Base-by-base conservation (phyloP, 768 basidiomycete genomes). In the Strobilomyces confusus region DNA sequence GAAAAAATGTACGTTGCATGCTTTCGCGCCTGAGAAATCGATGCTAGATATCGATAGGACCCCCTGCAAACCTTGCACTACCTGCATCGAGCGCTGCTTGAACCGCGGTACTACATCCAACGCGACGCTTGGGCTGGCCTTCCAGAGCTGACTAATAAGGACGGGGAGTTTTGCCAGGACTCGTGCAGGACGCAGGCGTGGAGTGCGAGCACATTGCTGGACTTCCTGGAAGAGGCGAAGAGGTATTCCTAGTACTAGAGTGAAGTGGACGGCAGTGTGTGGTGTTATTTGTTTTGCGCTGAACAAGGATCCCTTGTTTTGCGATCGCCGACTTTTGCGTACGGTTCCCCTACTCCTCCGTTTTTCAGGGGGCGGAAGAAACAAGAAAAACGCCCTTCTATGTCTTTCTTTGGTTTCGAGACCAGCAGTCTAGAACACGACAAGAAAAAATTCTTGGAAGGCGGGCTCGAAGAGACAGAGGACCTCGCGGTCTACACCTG, bases 121-220 rank as follows among this genome's bases (percentile, higher is more conserved):
- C 77, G 73, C 33, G 92, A 97, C 63, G 76, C 86, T 17, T 99
- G 97, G 97, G 84, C 87, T 49, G 97, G 97, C 23, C 73, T 99
- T 22, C 97, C 97, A 0, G 97, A 98, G 70, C 72, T 93, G 58
- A 95, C 92, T 54, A 94, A 95, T 69, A 81, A 81, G 66, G 80
- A 93, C 57, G 95, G 95, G 12, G 73, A 75, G 36, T 83, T 82
- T 71, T 98, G 95, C 66, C 69, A 69, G 48, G 95, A 98, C 70
- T 93, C 92, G 43, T 98, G 95, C 67, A 76, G 80, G 43, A 94
- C 97, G 25, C 97, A 98, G 67, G 97, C 95, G 5, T 98, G 95
- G 97, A 93, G 91, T 63, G 83, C 92, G 43, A 93, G 91, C 69
- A 95, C 92, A 22, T 69, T 98, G 58, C 75, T 98, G 25, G 95